These are phyloP conservation scores for Fulvia fulva DNA, from an alignment of 2,329 filamentous ascomycete species.

Conservation along the genomic window DNA sequence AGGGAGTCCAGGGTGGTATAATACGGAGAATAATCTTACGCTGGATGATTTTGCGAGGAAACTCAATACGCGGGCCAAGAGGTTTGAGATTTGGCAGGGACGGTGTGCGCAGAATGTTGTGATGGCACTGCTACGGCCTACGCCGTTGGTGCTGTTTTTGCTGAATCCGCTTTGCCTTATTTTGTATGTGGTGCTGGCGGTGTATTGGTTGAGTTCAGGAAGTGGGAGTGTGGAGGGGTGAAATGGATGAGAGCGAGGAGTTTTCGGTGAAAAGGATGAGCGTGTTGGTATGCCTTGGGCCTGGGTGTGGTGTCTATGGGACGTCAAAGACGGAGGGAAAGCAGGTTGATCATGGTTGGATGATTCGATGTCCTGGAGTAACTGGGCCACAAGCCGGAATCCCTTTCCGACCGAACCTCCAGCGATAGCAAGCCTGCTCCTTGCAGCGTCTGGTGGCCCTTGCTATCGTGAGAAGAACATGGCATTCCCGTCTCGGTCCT, in stretches of 20 bases:
- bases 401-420: too few relatives aligned
- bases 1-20: constrained; percentile 29
- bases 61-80: constrained; percentile 23
- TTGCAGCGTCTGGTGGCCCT: not conserved
- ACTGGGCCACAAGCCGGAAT: too few relatives aligned
- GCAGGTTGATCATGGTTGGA: too few relatives aligned
- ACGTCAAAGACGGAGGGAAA: too few relatives aligned
- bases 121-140: constrained; percentile 31
- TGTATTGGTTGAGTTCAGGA: constrained; percentile 16
- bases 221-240: not conserved
- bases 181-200: constrained; percentile 19
- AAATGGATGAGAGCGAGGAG: not conserved
- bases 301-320: not conserved
- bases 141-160: constrained; percentile 29
- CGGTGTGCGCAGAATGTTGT: constrained; percentile 30
- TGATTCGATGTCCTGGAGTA: too few relatives aligned
- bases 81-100: constrained; percentile 26
- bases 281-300: not conserved
- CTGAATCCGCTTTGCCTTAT: constrained; percentile 31
- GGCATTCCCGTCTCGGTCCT: constrained; percentile 83
- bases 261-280: not conserved
- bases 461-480: constrained; percentile 59
- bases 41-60: constrained; percentile 29
- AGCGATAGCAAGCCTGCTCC: not conserved
- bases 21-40: constrained; percentile 23